Base-by-base conservation (phyloP, 2,329 filamentous ascomycete genomes). In the Fusarium pseudograminearum region DNA sequence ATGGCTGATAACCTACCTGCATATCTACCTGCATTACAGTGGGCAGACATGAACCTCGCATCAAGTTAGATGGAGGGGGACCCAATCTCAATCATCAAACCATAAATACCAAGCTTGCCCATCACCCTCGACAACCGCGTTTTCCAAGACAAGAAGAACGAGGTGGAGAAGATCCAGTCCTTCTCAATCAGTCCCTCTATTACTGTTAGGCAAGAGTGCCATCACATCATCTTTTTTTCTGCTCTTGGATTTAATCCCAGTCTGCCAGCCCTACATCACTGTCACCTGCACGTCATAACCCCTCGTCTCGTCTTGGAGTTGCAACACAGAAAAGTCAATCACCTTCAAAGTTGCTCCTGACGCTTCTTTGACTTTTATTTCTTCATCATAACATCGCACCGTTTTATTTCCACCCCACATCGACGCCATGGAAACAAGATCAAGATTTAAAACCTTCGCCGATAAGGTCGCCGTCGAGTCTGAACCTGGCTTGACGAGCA, bases 401-500 rank as follows among this genome's bases (percentile, higher is more conserved):
- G 28, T 46, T 31, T 46, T 20, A 8, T 20, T 28, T 31, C n/a
- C n/a, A 42, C 42, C 40, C 16, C 30, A 40, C 28, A 31, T 18
- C 31, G 36, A 22, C 57, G 58, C 28, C 52, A 72, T 76, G 70
- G 76, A 78, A 48, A 74, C 78, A 61, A 76, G 71, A 61, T 80
- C 78, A 36, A 81, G 78, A 66, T 73, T 83, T 53, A 80, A 80
- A 69, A 77, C 78, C 65, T 82, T 83, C 78, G 79, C 80, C 57
- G 79, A 87, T 42, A 94, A 88, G 83, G 77, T 94, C 59, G 89
- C 91, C 46, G 92, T 96, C 61, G 86, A 91, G 58, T 82, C 87
- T 57, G 94, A 97, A 79, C 88, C 90, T 2, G 93, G 93, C 46
- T 85, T 98, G 74, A 92, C 90, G 10, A 90, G 86, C 55, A 87